Evolutionary conservation across 2,329 filamentous ascomycete genomes (phyloP).

Genomic region (Metarhizium guizhouense): DNA sequence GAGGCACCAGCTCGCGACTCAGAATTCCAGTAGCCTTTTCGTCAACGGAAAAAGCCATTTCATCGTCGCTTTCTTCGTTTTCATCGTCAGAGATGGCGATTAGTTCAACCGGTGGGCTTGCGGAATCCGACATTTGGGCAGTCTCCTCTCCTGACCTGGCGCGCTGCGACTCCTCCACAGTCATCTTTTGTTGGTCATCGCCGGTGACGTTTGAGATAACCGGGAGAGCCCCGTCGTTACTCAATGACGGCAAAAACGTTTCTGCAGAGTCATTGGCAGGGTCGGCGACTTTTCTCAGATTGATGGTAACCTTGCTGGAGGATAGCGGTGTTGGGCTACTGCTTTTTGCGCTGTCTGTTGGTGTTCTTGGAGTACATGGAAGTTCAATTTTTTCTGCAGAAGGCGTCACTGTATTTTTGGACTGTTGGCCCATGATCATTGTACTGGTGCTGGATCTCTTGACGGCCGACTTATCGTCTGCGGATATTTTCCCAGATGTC

Average conservation of each 20-base stretch:
- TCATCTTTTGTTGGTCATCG: neutral
- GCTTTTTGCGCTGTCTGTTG: slow-evolving; percentile 15
- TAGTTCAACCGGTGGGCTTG: slow-evolving; percentile 36
- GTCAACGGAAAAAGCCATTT: slow-evolving; percentile 22
- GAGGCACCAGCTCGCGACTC: slow-evolving; percentile 11
- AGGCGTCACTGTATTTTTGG: neutral
- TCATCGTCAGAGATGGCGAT: slow-evolving; percentile 27
- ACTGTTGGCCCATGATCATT: slow-evolving; percentile 25
- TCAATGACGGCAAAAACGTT: slow-evolving; percentile 1
- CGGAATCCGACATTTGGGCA: slow-evolving; percentile 20
- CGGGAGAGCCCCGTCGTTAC: neutral
- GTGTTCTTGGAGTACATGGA: slow-evolving; percentile 27
- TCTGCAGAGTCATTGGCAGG: slow-evolving; percentile 7
- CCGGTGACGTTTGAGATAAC: neutral
- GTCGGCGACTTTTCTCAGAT: slow-evolving; percentile 36
- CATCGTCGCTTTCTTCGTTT: slow-evolving; percentile 13
- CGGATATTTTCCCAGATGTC: neutral
- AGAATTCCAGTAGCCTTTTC: slow-evolving; percentile 20
- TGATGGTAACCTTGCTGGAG: slow-evolving; percentile 52
- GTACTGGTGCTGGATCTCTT: neutral
- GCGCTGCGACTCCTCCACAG: neutral
- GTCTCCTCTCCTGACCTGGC: neutral
- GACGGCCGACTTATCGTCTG: neutral
- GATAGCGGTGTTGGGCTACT: slow-evolving; percentile 28
- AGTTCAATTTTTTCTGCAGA: neutral